These are phyloP conservation scores for Dictyostelium brefeldianum DNA, from an alignment of 78 protist species.

Conservation along the genomic window DNA sequence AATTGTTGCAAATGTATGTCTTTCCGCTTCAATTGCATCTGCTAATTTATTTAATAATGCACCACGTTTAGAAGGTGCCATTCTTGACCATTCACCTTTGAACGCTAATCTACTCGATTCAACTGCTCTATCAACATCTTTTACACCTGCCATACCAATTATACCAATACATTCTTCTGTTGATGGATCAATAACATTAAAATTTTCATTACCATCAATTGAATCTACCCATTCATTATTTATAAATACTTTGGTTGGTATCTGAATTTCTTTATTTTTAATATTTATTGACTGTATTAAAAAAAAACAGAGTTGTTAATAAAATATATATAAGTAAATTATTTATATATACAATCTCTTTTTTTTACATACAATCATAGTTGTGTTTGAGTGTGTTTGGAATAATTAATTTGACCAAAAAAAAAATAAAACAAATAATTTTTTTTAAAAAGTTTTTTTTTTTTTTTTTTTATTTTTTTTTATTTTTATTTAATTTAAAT, in stretches of 20 bases:
- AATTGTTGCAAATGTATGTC: conserved; percentile 64
- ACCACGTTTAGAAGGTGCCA: conserved; percentile 37
- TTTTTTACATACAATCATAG: background rate
- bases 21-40: conserved; percentile 76
- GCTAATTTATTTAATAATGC: conserved; percentile 74
- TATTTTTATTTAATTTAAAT: no score
- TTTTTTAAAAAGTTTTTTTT: no score
- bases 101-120: conserved; percentile 74
- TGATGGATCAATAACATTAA: conserved; percentile 22
- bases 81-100: conserved; percentile 36
- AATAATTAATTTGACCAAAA: no score
- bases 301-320: background rate
- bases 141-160: background rate
- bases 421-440: no score
- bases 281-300: background rate
- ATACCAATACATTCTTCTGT: conserved; percentile 22
- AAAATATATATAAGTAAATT: no score
- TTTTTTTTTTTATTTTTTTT: no score
- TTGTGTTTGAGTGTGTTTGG: background rate
- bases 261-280: background rate
- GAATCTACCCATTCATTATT: conserved; percentile 36
- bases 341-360: no score
- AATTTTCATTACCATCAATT: conserved; percentile 27
- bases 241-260: conserved; percentile 22
- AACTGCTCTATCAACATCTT: conserved; percentile 88